Base-by-base conservation (phyloP, 306 rosid species). In the Begonia loranthoides region DNA sequence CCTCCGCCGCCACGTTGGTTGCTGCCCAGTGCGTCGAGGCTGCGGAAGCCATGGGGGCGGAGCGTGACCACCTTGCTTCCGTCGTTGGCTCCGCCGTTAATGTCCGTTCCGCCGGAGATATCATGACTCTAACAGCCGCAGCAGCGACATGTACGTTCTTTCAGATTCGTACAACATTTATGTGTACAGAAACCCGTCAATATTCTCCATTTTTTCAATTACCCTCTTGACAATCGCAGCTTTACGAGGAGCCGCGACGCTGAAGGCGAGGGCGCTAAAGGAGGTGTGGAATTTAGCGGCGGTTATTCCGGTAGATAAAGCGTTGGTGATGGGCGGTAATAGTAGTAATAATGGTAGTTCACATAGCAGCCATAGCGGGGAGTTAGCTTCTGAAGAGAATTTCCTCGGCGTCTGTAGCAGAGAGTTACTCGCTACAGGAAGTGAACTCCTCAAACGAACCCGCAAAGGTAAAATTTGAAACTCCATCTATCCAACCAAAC, bases 21-120 rank as follows among this genome's bases (percentile, higher is more conserved):
- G 99, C 99, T 0, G 93, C 99, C 3, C 99, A 92, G 51, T 92
- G 99, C 10, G 96, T 86, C 1, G 99, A 92, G 73, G 87, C 84
- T 0, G 99, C 99, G 0, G 99, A 92, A 64, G 88, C 88, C 0
- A 40, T 92, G 78, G 99, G 99, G 0, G 99, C 94, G 0, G 96
- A 92, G 45, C 79, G 95, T 0, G 96, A 92, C 4, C 93, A 92
- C 57, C 94, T 86, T 0, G 73, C 94, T 0, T 51, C 93, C 1
- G 93, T 86, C 13, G 81, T 92, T 9, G 69, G 79, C 76, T 92
- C 99, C 0, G 96, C 99, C 36, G 99, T 92, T 17, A 92, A 83
- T 17, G 93, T 92, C 10, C 75, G 92, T 54, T 83, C 99, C 0
- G 79, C 96, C 0, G 96, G 93, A 1, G 99, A 86, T 56, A 86